Conservation (phyloP, 1,284 basidiomycete species). For the Kalmanozyma brasiliensis region DNA sequence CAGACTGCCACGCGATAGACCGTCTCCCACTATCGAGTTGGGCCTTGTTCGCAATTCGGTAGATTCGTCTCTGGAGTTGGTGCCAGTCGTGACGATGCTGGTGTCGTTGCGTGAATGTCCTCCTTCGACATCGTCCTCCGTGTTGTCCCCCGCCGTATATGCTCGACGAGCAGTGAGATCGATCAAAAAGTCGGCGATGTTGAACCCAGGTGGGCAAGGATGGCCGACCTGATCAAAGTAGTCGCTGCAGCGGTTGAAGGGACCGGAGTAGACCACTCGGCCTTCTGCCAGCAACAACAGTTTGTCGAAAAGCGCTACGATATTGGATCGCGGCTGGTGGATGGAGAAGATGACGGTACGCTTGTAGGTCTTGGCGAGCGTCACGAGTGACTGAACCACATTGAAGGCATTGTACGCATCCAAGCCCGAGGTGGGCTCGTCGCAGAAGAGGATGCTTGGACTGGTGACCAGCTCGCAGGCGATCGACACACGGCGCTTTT, state of each 20-base stretch:
- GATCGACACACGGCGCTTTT: conserved; percentile 74
- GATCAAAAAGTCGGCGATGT: conserved; percentile 80
- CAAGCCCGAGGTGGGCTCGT: conserved; percentile 89
- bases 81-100: conserved; percentile 36
- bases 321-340: conserved; percentile 97
- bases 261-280: conserved; percentile 80
- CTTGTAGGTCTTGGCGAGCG: conserved; percentile 86
- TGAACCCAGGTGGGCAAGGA: conserved; percentile 92
- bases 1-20: conserved; percentile 3
- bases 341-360: conserved; percentile 98
- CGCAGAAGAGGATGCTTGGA: conserved; percentile 92
- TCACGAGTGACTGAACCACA: conserved; percentile 87
- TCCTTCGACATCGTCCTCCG: conserved; percentile 19
- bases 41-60: conserved; percentile 73
- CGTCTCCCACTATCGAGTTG: conserved; percentile 74
- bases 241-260: conserved; percentile 77
- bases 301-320: conserved; percentile 93
- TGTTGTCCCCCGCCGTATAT: not conserved
- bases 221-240: conserved; percentile 84
- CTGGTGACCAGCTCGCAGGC: conserved; percentile 98
- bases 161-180: conserved; percentile 47
- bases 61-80: conserved; percentile 37
- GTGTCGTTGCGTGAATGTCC: conserved; percentile 24
- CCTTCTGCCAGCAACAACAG: conserved; percentile 81
- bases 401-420: conserved; percentile 96